phyloP scores from a whole-genome alignment of 2,329 filamentous ascomycete genomes.

The Raffaelea deltoideospora region DNA sequence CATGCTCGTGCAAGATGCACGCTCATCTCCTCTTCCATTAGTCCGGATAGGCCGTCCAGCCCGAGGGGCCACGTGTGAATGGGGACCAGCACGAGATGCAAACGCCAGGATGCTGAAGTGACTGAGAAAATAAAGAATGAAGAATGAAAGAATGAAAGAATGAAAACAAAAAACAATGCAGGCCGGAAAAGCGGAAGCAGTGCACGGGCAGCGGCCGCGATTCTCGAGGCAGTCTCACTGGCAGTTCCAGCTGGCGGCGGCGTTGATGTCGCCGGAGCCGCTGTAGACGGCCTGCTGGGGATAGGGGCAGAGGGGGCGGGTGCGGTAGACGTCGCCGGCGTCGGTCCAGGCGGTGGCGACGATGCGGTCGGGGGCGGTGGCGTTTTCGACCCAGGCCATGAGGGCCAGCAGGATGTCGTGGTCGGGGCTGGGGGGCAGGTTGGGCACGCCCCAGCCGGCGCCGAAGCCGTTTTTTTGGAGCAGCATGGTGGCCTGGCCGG shows the following conservation, averaged over 20 bases:
- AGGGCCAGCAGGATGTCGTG: slow-evolving; percentile 23
- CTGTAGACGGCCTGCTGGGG: slow-evolving; percentile 7
- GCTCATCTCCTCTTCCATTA: too few species aligned
- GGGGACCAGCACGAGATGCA: too few species aligned
- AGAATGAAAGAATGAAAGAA: neutral
- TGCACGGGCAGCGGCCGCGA: too few species aligned
- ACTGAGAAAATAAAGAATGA: neutral
- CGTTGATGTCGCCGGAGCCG: neutral
- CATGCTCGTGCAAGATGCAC: too few species aligned
- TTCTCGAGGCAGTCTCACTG: neutral
- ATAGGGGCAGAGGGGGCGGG: slow-evolving; percentile 24
- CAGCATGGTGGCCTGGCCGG: slow-evolving; percentile 12
- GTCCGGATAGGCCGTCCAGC: too few species aligned
- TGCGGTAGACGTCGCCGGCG: slow-evolving; percentile 16
- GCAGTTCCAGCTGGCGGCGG: neutral
- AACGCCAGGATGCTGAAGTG: too few species aligned
- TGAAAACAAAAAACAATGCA: neutral
- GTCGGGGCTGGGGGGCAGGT: slow-evolving; percentile 6
- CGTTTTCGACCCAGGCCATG: slow-evolving; percentile 12
- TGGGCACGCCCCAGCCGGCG: slow-evolving; percentile 6
- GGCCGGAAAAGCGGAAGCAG: neutral
- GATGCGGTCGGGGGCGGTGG: slow-evolving; percentile 7
- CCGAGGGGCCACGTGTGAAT: too few species aligned
- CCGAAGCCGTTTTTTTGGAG: slow-evolving; percentile 5
- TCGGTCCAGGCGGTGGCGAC: slow-evolving; percentile 15